Evolutionary conservation across 2,329 filamentous ascomycete species (phyloP), one percentile per base, ranked within the genome.

Genomic region (Claviceps sp.): DNA sequence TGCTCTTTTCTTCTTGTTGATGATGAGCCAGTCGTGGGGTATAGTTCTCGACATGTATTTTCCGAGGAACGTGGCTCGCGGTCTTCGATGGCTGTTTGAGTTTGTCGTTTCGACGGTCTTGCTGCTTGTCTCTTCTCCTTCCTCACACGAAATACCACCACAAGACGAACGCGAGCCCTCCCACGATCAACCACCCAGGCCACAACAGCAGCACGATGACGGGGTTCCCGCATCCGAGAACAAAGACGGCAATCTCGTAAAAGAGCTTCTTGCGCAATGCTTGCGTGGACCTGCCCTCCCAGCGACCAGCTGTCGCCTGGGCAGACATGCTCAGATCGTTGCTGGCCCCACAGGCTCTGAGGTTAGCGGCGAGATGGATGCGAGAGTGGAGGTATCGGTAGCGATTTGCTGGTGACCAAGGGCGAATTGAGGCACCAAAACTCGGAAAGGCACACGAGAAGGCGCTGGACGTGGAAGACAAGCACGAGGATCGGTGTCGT

Each of bases 101-200:
- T 9, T 30, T 34, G 9, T 34, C 30, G 30, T 11, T 34, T 34
- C 30, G 30, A 34, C 30, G 30, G 30, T 34, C 30, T 11, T 34
- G 30, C 30, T 34, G 30, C 30, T 34, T 34, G 38, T 40, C 38
- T 40, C 38, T n/a, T n/a, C 38, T 20, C 18, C 8, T 9, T 11
- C 18, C 26, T 49, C 66, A 70, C 13, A 62, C 61, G 51, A 62
- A 56, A 49, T 66, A 62, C 52, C 59, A 57, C 62, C 67, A 72
- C 38, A 63, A 43, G 3, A 60, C 60, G 56, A 68, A 65, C 1
- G 61, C 54, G n/a, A 62, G 56, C 6, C 67, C 61, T 2, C 60
- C 72, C 34, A 80, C 54, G 30, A 79, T 54, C 54, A 70, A 64
- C 77, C 77, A 80, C 0, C 77, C 77, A 0, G 77, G 77, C 77